phyloP scores from a whole-genome alignment of 495 filamentous ascomycete species.

The Chaetomidium leptoderma region DNA sequence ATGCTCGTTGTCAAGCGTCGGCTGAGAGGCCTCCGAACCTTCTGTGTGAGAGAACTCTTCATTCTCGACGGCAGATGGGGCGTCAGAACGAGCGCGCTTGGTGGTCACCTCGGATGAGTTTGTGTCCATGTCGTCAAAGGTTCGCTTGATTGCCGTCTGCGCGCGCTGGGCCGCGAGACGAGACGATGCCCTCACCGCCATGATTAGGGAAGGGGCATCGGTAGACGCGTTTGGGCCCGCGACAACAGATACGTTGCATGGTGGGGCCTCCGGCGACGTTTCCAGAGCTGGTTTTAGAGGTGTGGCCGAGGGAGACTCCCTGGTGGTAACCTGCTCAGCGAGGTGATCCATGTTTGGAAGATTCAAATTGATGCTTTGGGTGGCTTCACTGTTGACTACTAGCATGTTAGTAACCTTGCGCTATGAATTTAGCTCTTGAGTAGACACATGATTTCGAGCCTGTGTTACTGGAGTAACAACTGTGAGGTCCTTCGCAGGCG shows the following conservation, averaged over 20 bases:
- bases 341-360: background rate
- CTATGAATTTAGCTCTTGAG: too few relatives aligned
- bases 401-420: background rate
- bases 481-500: too few relatives aligned
- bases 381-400: background rate
- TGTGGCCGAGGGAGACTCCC: constrained; percentile 1
- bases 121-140: background rate
- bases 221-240: background rate
- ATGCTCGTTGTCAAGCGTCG: background rate
- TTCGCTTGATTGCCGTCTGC: constrained; percentile 3
- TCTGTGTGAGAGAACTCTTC: background rate
- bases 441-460: too few relatives aligned
- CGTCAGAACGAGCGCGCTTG: constrained; percentile 4
- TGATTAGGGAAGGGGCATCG: background rate
- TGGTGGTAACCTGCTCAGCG: background rate
- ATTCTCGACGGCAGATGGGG: background rate
- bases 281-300: background rate
- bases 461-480: too few relatives aligned
- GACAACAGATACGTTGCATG: background rate
- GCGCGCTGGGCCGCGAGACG: constrained; percentile 2
- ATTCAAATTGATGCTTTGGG: background rate
- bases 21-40: background rate
- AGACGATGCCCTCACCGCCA: background rate
- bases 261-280: background rate
- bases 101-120: background rate